These are phyloP conservation scores for Globisporangium alternatum DNA, from an alignment of 352 stramenopile species.

Conservation along the genomic window DNA sequence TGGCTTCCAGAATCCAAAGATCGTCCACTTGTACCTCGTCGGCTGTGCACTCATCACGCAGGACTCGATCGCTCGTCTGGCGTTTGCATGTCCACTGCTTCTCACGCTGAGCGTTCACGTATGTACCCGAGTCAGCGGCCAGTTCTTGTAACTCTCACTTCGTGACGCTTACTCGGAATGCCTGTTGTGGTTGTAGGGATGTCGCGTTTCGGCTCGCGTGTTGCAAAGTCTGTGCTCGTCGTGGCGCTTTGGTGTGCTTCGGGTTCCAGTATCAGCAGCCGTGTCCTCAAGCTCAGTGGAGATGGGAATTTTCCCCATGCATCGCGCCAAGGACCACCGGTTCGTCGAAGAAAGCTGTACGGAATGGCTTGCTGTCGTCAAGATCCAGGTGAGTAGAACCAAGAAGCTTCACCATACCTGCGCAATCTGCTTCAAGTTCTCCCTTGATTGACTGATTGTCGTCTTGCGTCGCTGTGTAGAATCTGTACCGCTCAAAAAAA, in stretches of 20 bases:
- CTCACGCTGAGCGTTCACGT: constrained; percentile 64
- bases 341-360: constrained; percentile 56
- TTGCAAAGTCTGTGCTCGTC: constrained; percentile 62
- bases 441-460: not conserved
- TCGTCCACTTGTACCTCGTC: constrained; percentile 55
- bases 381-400: constrained; percentile 41
- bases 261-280: constrained; percentile 25
- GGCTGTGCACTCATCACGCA: constrained; percentile 63
- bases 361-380: constrained; percentile 53
- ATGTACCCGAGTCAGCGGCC: not conserved
- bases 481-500: constrained; percentile 50
- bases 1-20: constrained; percentile 44
- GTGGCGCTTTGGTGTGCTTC: constrained; percentile 58
- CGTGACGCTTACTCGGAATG: not conserved
- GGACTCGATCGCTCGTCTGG: constrained; percentile 55
- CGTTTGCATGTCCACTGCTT: constrained; percentile 60
- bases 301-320: constrained; percentile 64
- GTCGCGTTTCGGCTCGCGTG: constrained; percentile 52
- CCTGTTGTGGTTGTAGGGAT: constrained; percentile 27
- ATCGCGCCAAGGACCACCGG: constrained; percentile 61
- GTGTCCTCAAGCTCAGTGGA: constrained; percentile 23
- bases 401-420: not conserved
- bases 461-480: constrained; percentile 26
- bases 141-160: not conserved
- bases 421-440: not conserved